Evolutionary conservation across 257 asterid genomes (phyloP).

Genomic region (Ajuga chamaepitys): DNA sequence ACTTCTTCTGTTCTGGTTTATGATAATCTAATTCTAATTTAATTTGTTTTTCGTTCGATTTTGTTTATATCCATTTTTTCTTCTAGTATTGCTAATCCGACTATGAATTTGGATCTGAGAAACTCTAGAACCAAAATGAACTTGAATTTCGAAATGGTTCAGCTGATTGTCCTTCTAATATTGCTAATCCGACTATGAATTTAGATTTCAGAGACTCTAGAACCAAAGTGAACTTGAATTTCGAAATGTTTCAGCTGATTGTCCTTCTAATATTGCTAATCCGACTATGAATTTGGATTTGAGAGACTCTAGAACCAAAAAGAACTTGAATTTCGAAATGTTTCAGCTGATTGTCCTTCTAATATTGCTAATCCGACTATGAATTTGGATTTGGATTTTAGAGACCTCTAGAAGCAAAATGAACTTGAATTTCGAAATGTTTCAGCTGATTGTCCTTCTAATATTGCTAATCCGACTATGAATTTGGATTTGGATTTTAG

Average conservation of each 20-base stretch:
- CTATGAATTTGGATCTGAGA: not conserved
- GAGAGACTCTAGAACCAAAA: not conserved
- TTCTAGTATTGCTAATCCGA: not conserved
- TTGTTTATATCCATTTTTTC: not conserved
- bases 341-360: not conserved
- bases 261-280: not conserved
- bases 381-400: not conserved
- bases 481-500: not conserved
- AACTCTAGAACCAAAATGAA: not conserved
- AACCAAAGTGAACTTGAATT: not conserved
- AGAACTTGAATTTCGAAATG: constrained; percentile 4
- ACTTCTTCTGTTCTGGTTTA: not conserved
- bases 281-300: not conserved
- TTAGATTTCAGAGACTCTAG: not conserved
- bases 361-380: not conserved
- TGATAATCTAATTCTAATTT: not conserved
- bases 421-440: constrained; percentile 1
- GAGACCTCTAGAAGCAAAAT: not conserved
- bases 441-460: not conserved
- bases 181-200: not conserved
- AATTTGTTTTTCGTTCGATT: not conserved
- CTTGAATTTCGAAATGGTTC: not conserved
- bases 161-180: not conserved
- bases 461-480: not conserved
- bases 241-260: not conserved